Percentiles rank a stretch among this genome's conserved stretches.
Conservation (phyloP, 176 grass and related monocot species). For the Luzula sylvatica region DNA sequence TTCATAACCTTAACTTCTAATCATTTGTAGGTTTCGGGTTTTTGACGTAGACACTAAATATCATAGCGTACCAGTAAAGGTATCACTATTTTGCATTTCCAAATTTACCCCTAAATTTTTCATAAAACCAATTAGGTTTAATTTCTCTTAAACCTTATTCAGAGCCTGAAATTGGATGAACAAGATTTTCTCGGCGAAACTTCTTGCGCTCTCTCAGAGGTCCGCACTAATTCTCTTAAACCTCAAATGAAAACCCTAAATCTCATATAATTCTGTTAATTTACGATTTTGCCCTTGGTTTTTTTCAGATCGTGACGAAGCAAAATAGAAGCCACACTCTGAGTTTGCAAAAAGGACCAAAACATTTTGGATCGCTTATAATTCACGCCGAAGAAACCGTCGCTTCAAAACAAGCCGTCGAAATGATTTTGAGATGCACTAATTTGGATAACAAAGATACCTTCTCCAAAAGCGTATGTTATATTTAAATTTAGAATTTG, state of each 20-base stretch:
- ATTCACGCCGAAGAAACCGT: slow-evolving; percentile 76
- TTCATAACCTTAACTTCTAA: background rate
- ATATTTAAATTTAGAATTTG: slow-evolving; percentile 1
- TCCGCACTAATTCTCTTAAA: slow-evolving; percentile 24
- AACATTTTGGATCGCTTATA: slow-evolving; percentile 42
- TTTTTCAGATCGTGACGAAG: slow-evolving; percentile 84
- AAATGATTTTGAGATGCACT: slow-evolving; percentile 50
- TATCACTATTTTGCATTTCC: slow-evolving; percentile 17
- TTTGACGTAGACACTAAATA: slow-evolving; percentile 93
- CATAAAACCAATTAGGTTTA: background rate
- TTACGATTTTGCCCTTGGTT: slow-evolving; percentile 6
- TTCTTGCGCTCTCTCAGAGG: slow-evolving; percentile 74
- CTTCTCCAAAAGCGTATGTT: slow-evolving; percentile 88
- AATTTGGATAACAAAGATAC: slow-evolving; percentile 76
- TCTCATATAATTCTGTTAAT: background rate
- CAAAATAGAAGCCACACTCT: slow-evolving; percentile 44
- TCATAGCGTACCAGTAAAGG: slow-evolving; percentile 72
- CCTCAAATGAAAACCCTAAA: background rate
- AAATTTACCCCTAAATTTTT: background rate
- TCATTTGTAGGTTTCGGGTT: slow-evolving; percentile 44
- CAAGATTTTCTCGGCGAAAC: slow-evolving; percentile 91
- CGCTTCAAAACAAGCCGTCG: slow-evolving; percentile 57
- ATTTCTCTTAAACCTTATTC: slow-evolving; percentile 21
- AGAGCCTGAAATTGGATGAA: slow-evolving; percentile 58
- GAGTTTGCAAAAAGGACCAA: slow-evolving; percentile 36